These are phyloP conservation scores for Graphiopsis chlorocephala DNA, from an alignment of 2,329 filamentous ascomycete genomes.

Conservation along the genomic window DNA sequence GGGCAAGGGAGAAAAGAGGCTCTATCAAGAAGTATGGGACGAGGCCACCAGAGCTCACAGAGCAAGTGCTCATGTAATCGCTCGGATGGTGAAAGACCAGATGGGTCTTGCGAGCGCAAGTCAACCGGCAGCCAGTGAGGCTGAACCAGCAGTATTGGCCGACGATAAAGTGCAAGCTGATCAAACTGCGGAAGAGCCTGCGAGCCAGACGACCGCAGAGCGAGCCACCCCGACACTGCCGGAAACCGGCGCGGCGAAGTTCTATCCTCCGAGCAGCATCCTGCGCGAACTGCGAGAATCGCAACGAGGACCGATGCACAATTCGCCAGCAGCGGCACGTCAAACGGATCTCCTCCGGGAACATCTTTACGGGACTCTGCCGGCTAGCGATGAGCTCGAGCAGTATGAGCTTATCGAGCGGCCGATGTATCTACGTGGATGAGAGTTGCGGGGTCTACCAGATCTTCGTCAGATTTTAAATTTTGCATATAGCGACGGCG, in stretches of 20 bases:
- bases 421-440: constrained; percentile 18
- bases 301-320: not conserved
- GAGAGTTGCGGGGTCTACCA: not conserved
- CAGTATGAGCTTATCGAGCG: constrained; percentile 23
- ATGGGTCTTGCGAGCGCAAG: not conserved
- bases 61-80: not conserved
- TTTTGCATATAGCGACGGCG: constrained; percentile 25
- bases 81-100: constrained; percentile 18
- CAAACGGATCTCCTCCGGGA: constrained; percentile 11
- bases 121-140: not conserved
- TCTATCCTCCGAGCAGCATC: constrained; percentile 3
- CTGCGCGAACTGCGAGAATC: constrained; percentile 4
- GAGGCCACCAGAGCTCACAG: constrained; percentile 17
- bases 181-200: not conserved
- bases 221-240: not conserved
- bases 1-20: constrained; percentile 13
- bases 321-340: not conserved
- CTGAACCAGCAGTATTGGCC: not conserved
- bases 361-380: constrained; percentile 19
- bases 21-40: constrained; percentile 21
- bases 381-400: constrained; percentile 17
- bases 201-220: not conserved
- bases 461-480: not conserved
- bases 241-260: not conserved
- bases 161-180: not conserved